Percentiles rank a stretch among this genome's conserved stretches.
phyloP scores from a whole-genome alignment of 345 rosid species.

The Salix viminalis region DNA sequence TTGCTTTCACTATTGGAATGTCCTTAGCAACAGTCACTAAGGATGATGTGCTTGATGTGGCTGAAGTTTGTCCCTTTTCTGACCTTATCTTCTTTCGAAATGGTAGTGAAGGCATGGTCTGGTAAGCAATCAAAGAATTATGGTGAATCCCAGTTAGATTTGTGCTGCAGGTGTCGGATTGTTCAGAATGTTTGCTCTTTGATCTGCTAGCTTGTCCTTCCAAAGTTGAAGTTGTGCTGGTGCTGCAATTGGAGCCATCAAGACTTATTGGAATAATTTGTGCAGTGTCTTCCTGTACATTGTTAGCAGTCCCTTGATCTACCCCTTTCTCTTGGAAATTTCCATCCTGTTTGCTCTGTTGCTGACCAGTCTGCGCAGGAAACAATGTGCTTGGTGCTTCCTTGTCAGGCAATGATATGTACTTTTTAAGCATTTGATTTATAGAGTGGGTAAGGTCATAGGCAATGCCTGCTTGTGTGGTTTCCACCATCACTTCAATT shows the following conservation, averaged over 20 bases:
- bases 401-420: slow-evolving; percentile 20
- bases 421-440: slow-evolving; percentile 24
- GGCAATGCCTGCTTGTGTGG: slow-evolving; percentile 23
- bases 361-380: slow-evolving; percentile 21
- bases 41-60: slow-evolving; percentile 32
- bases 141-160: slow-evolving; percentile 37
- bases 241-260: slow-evolving; percentile 21
- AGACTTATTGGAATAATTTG: slow-evolving; percentile 10
- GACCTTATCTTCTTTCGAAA: slow-evolving; percentile 47
- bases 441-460: slow-evolving; percentile 17
- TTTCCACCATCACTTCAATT: slow-evolving; percentile 36
- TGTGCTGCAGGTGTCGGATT: slow-evolving; percentile 21
- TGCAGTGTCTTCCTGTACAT: slow-evolving; percentile 8
- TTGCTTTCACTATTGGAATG: slow-evolving; percentile 8
- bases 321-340: slow-evolving; percentile 4
- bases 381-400: slow-evolving; percentile 37
- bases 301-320: slow-evolving; percentile 6
- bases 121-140: slow-evolving; percentile 35
- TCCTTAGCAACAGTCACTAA: slow-evolving; percentile 19
- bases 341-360: background rate
- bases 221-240: slow-evolving; percentile 11
- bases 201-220: slow-evolving; percentile 35
- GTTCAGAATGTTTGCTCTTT: slow-evolving; percentile 21
- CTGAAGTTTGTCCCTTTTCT: slow-evolving; percentile 35
- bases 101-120: slow-evolving; percentile 24